Evolutionary conservation across 2,329 filamentous ascomycete genomes (phyloP).

Genomic region (Aspergillus unguis): DNA sequence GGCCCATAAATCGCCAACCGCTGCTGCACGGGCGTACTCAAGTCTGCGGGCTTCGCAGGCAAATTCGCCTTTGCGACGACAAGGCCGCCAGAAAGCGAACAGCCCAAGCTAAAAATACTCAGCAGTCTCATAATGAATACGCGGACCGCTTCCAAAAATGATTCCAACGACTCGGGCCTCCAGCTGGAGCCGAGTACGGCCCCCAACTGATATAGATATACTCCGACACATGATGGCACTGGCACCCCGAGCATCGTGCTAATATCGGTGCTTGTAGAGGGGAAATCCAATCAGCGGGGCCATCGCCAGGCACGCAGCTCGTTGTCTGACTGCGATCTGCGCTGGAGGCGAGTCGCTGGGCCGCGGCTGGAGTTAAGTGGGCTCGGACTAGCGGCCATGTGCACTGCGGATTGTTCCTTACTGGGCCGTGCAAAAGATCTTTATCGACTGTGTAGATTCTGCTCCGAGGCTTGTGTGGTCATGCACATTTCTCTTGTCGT

Average conservation of each 20-base stretch:
- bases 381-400: neutral
- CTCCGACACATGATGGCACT: neutral
- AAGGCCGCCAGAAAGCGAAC: conserved; percentile 26
- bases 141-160: no score
- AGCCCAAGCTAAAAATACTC: conserved; percentile 15
- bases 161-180: neutral
- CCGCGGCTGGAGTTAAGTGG: neutral
- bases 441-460: neutral
- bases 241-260: neutral
- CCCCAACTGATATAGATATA: neutral
- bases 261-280: no score
- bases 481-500: no score
- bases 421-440: neutral
- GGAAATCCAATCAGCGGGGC: neutral
- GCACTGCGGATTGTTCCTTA: neutral
- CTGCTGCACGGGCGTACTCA: conserved; percentile 55
- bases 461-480: no score
- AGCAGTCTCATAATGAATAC: conserved; percentile 1
- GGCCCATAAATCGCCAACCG: conserved; percentile 52
- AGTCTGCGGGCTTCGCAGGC: conserved; percentile 48
- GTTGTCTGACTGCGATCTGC: neutral
- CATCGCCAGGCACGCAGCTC: neutral
- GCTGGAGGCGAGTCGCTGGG: neutral
- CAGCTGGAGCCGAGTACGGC: neutral
- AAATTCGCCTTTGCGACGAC: conserved; percentile 35